phyloP scores from a whole-genome alignment of 768 basidiomycete genomes.

The Chalciporus sphaerocephalus region DNA sequence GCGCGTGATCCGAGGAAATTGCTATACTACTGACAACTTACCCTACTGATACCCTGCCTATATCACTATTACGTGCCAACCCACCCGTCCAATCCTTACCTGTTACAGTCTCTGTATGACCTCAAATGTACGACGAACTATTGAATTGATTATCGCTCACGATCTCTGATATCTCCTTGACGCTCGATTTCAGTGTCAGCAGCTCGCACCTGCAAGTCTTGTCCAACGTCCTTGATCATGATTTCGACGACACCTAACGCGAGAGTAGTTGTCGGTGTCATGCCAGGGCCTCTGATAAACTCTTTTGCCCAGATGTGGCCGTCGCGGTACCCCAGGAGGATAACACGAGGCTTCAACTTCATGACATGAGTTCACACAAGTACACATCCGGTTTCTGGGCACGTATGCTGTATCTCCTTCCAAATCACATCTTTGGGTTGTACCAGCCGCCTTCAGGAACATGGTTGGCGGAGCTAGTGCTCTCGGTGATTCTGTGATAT shows the following conservation, averaged over 20 bases:
- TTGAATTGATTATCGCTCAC: too few species aligned
- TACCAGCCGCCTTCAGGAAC: not conserved
- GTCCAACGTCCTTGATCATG: too few species aligned
- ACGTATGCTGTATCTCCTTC: slow-evolving; percentile 9
- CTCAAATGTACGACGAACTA: not conserved
- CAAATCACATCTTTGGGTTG: slow-evolving; percentile 5
- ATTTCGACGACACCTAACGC: too few species aligned
- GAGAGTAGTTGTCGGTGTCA: too few species aligned
- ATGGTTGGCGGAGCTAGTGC: not conserved
- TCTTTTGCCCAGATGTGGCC: slow-evolving; percentile 4
- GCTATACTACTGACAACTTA: slow-evolving; percentile 13
- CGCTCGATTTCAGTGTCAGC: too few species aligned
- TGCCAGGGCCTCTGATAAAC: not conserved
- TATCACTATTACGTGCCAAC: slow-evolving; percentile 11
- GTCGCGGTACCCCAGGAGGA: slow-evolving; percentile 18
- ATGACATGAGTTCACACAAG: not conserved
- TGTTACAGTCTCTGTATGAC: not conserved
- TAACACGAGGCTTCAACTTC: slow-evolving; percentile 20
- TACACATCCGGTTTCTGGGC: slow-evolving; percentile 10
- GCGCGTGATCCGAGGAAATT: slow-evolving; percentile 4
- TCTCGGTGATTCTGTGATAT: not conserved
- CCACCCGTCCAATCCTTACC: slow-evolving; percentile 5
- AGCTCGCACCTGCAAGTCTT: too few species aligned
- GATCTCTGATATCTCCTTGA: too few species aligned
- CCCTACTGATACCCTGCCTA: slow-evolving; percentile 23